These are phyloP conservation scores for Glebionis coronaria DNA, from an alignment of 129 eudicot species.

Conservation along the genomic window DNA sequence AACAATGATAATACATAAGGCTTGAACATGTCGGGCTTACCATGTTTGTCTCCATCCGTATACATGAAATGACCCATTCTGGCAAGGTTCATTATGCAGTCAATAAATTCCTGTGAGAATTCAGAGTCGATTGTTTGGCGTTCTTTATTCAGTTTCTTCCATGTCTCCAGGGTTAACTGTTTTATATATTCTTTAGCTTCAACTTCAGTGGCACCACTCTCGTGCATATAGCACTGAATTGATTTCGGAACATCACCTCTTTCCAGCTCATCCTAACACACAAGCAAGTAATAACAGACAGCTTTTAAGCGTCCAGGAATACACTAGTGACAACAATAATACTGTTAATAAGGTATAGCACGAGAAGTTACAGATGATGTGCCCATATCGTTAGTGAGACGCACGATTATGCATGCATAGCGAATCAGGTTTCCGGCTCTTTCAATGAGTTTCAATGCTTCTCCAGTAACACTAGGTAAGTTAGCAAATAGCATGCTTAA, in stretches of 20 bases:
- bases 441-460: slow-evolving; percentile 28
- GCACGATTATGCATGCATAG: slow-evolving; percentile 27
- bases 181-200: slow-evolving; percentile 29
- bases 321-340: background rate
- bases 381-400: slow-evolving; percentile 49
- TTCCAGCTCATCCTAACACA: slow-evolving; percentile 17
- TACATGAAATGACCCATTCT: slow-evolving; percentile 30
- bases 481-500: slow-evolving; percentile 23
- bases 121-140: slow-evolving; percentile 11
- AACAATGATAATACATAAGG: slow-evolving; percentile 13
- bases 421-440: slow-evolving; percentile 27
- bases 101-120: slow-evolving; percentile 12
- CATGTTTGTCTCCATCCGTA: slow-evolving; percentile 27
- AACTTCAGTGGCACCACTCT: slow-evolving; percentile 30
- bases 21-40: slow-evolving; percentile 10
- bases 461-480: slow-evolving; percentile 14
- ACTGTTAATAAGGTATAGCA: background rate
- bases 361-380: slow-evolving; percentile 39
- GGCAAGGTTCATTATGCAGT: slow-evolving; percentile 22
- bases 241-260: slow-evolving; percentile 37
- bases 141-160: slow-evolving; percentile 35
- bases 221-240: slow-evolving; percentile 31
- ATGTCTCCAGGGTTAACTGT: slow-evolving; percentile 15
- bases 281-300: too few relatives aligned
- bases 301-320: too few relatives aligned